Evolutionary conservation across 768 basidiomycete genomes (phyloP).

Genomic region (Tricholoma sp.): DNA sequence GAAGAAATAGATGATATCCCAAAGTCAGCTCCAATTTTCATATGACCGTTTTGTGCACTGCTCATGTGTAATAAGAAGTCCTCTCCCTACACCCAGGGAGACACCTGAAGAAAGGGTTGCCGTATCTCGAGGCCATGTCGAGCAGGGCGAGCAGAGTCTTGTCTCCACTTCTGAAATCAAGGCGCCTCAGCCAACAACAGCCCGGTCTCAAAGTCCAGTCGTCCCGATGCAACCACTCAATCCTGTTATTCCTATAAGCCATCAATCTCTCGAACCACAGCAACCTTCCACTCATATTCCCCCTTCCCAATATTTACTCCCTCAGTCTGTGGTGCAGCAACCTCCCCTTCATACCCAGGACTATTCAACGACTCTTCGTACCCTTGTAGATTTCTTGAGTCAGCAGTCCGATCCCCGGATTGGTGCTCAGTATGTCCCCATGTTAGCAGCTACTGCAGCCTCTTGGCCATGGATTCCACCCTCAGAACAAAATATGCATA

Average conservation of each 20-base stretch:
- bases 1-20: constrained; percentile 32
- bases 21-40: constrained; percentile 37
- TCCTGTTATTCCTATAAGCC: background rate
- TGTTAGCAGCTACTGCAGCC: background rate
- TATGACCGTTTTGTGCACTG: background rate
- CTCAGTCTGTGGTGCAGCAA: background rate
- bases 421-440: background rate
- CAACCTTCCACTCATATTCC: background rate
- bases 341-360: background rate
- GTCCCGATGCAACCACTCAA: background rate
- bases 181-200: background rate
- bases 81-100: constrained; percentile 56
- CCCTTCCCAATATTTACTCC: background rate
- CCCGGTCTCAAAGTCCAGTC: background rate
- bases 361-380: background rate
- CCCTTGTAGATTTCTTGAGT: background rate
- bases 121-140: background rate
- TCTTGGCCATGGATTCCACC: background rate
- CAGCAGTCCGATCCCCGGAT: background rate
- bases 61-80: constrained; percentile 41
- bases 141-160: background rate
- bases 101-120: constrained; percentile 38
- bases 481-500: background rate
- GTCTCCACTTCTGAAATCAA: background rate
- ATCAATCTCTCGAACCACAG: background rate